Base-by-base conservation (phyloP, 768 basidiomycete species). In the Hypholoma fasciculare region DNA sequence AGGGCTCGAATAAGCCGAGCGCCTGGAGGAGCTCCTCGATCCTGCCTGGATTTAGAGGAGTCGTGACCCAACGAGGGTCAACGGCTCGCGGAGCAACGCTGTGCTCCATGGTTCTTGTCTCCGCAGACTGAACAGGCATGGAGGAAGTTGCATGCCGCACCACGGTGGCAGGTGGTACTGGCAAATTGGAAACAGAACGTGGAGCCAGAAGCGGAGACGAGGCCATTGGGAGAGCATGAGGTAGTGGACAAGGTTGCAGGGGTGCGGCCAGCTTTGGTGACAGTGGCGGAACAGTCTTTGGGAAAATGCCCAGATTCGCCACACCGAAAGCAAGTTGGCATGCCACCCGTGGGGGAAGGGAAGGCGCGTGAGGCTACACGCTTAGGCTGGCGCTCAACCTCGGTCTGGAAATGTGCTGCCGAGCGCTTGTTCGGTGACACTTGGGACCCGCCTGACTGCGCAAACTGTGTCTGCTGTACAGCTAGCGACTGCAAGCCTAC, bases 51-150 rank as follows among this genome's bases (percentile, higher is more conserved):
- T 40, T 12, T 4, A 79, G 54, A 7, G 76, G 75, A 0, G 73
- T 73, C 8, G 65, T 57, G 0, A 78, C 73, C 0, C 6, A n/a
- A 4, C 71, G 63, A 4, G 74, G 72, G 60, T 76, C 72, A 74
- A 51, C 16, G 43, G 34, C 39, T 16, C 2, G 40, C 12, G 8
- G 49, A 27, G 65, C 76, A 76, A 46, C 13, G 12, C 2, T 54
- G 51, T 1, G 75, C 74, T 7, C 72, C 73, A 56, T 77, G 74
- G 23, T 37, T 20, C 2, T 34, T 9, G 39, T 56, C 48, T 7
- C 55, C 47, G 56, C 74, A 75, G 61, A 77, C 56, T 54, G 64
- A 70, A 63, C 74, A 76, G 9, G 34, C 56, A 54, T 76, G 76
- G 57, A 52, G 34, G 54, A 60, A 56, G 36, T 34, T 37, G 65